A percentile compares a stretch with the other conserved stretches of the same genome.
phyloP scores from a whole-genome alignment of 2,329 filamentous ascomycete species.

The Colletotrichum sansevieriae region DNA sequence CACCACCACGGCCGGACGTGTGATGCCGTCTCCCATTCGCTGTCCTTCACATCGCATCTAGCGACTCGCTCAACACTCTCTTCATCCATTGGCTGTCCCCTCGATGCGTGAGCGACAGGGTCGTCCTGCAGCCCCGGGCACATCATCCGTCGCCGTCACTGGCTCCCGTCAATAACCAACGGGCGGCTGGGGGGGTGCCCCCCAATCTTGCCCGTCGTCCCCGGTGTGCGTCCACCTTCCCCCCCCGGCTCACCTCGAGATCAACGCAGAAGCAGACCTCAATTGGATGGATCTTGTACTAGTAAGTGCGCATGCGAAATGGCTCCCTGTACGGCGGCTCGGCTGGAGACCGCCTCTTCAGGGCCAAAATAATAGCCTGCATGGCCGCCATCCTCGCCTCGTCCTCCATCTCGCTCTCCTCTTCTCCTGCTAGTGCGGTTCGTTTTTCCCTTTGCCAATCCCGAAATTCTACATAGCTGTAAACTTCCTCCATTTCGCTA shows the following conservation, averaged over 20 bases:
- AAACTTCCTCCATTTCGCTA: not conserved
- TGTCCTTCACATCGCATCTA: conserved; percentile 5
- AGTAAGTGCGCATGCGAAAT: conserved; percentile 38
- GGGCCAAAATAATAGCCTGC: conserved; percentile 34
- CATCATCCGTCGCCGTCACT: conserved; percentile 2
- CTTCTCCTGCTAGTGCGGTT: conserved; percentile 14
- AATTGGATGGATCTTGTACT: conserved; percentile 39
- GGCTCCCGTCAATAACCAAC: not conserved
- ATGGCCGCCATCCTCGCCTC: conserved; percentile 8
- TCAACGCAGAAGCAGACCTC: not conserved
- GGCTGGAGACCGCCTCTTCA: conserved; percentile 4
- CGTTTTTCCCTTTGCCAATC: not conserved
- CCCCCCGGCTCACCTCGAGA: not conserved
- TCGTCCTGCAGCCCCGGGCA: conserved; percentile 6
- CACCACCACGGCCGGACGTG: conserved; percentile 6
- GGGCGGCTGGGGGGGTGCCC: not conserved
- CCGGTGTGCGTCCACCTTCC: conserved; percentile 6
- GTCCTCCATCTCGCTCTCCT: conserved; percentile 41
- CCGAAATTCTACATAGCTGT: not conserved
- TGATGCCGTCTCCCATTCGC: conserved; percentile 34
- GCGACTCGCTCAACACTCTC: conserved; percentile 38
- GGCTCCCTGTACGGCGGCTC: conserved; percentile 15
- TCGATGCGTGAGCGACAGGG: conserved; percentile 7
- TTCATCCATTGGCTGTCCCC: conserved; percentile 26
- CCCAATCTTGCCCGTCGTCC: not conserved